Evolutionary conservation across 1,139 yeast species (phyloP), one percentile per base, ranked within the genome.

Genomic region (Candida sp.): DNA sequence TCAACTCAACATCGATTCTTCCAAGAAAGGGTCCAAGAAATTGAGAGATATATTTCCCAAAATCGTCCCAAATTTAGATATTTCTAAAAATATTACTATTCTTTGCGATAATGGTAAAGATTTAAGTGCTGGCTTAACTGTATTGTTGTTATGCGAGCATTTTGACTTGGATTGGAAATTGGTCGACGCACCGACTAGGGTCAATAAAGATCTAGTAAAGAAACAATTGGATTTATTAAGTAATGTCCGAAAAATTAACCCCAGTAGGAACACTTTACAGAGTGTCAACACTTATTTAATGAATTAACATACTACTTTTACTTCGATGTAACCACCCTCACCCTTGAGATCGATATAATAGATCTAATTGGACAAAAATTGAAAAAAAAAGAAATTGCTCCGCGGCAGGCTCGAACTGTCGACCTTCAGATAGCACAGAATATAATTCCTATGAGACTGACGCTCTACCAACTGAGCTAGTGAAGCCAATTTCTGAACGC

Each of bases 251-350:
- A 76, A 73, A 38, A 79, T 79, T 6, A 87, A 87, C 48, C 96
- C 96, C 0, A 82, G 91, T 47, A 67, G 97, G 43, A 81, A 87
- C 23, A 84, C 95, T 0, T 64, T 88, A 35, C 93, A 86, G 51
- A 77, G 85, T 45, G 74, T 83, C 4, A 82, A 82, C 50, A 61
- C 77, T 9, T 74, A 55, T 49, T 49, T 79, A 39, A 62, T 64
- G 63, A 41, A 35, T 8, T 21, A 30, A 36, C 19, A 15, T 15
- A 15, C 19, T 15, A 15, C 19, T 15, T 2, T 15, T 2, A 15
- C 19, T 15, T 15, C 3, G 3, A 3, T 15, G 19, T 15, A 15
- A 3, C n/a, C n/a, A n/a, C n/a, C n/a, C 3, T 15, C 19, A 15
- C 2, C 3, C 19, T 15, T 2, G 19, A 15, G 19, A 2, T 2